Base-by-base conservation (phyloP, 2,329 filamentous ascomycete genomes). In the Monascus ruber region DNA sequence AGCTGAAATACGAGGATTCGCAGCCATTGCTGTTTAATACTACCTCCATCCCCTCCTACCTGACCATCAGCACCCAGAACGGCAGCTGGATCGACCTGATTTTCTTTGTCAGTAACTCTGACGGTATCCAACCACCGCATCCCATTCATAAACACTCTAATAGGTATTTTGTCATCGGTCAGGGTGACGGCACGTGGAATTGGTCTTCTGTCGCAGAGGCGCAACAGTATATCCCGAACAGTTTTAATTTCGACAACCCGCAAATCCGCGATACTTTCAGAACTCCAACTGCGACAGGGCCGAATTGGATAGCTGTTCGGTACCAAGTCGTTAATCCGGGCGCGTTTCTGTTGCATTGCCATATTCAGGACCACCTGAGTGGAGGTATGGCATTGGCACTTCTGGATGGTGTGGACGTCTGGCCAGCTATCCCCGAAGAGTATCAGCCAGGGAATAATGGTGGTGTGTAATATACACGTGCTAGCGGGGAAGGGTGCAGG, bases 101-200 rank as follows among this genome's bases (percentile, higher is more conserved):
- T 42, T 61, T 76, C 36, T 54, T 66, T 33, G 57, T 69, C 0
- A 50, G 58, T 17, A 41, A 45, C 0, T 55, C 58, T 17, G 17
- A 17, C 17, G 17, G 2, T 3, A 59, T 69, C 1, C 72, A 76
- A 49, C 74, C 71, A 1, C 59, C 69, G 1, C 78, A 82, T 44
- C 73, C 76, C 0, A 74, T 81, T 39, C 78, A 81, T 64, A 80
- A 80, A 60, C 78, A 82, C 56, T 71, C 73, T 33, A 76, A 72
- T 51, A 77, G 77, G 52, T 76, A 72, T 58, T 80, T 69, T 45
- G 58, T 71, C 24, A 66, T 82, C 24, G 78, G 77, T 0, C 43
- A 57, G 0, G 77, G 76, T 1, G 50, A 46, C 0, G 73, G 73
- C 0, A 42, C 48, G 1, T 82, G 75, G 46, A 67, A 55, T 5